A percentile compares a stretch with the other conserved stretches of the same genome.
These are phyloP conservation scores for Boletus insuetus DNA, from an alignment of 768 basidiomycete species.

Conservation along the genomic window DNA sequence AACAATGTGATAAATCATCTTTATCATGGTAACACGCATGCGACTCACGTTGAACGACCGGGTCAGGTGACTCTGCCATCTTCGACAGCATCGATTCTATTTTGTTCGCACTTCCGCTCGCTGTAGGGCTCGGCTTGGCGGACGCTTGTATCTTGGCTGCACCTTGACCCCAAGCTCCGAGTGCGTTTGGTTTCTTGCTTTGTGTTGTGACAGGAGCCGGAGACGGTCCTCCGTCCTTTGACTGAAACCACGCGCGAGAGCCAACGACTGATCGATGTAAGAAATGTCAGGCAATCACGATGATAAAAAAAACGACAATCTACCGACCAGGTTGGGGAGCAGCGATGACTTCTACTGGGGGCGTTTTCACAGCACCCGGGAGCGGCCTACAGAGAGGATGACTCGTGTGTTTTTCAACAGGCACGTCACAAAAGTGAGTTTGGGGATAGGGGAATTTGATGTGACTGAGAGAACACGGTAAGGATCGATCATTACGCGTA, in stretches of 20 bases:
- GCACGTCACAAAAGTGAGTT: constrained; percentile 38
- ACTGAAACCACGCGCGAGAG: constrained; percentile 23
- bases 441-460: constrained; percentile 43
- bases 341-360: constrained; percentile 20
- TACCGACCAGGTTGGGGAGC: constrained; percentile 34
- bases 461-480: constrained; percentile 14
- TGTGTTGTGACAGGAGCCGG: background rate
- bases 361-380: constrained; percentile 30
- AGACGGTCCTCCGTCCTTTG: constrained; percentile 9
- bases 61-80: no score
- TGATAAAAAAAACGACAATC: no score
- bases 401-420: constrained; percentile 38
- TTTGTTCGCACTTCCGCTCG: constrained; percentile 23
- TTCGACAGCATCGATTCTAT: background rate
- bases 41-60: no score
- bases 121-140: constrained; percentile 11
- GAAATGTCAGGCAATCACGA: constrained; percentile 4
- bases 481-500: background rate
- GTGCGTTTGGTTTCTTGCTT: background rate
- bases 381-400: constrained; percentile 42
- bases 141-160: constrained; percentile 4
- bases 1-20: background rate
- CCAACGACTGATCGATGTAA: constrained; percentile 26
- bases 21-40: no score
- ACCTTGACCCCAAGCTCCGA: constrained; percentile 20